Percentiles rank a stretch among this genome's conserved stretches.
Evolutionary conservation across 768 basidiomycete genomes (phyloP).

Genomic region (Cubamyces lactineus): DNA sequence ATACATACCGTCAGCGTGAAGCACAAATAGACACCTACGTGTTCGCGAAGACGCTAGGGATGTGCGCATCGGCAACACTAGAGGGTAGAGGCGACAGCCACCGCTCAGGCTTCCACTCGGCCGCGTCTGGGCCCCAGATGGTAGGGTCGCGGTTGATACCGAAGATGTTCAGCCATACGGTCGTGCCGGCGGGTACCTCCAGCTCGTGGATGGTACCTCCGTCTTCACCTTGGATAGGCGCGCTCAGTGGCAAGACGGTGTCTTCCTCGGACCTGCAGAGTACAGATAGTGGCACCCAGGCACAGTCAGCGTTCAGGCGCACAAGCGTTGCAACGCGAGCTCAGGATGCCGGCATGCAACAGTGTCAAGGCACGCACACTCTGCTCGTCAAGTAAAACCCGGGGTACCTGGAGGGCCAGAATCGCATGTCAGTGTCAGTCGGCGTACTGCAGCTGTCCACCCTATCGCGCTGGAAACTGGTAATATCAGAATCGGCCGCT

Average conservation of each 20-base stretch:
- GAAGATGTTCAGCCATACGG: slow-evolving; percentile 7
- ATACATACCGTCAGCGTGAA: no score
- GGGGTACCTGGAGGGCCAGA: neutral
- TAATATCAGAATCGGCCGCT: neutral
- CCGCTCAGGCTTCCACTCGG: slow-evolving; percentile 20
- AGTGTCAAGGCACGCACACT: neutral
- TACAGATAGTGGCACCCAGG: neutral
- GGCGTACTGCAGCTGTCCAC: no score
- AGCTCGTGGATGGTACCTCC: slow-evolving; percentile 5
- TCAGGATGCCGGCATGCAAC: neutral
- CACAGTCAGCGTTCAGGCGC: neutral
- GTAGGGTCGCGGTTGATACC: slow-evolving; percentile 3
- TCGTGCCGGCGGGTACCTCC: slow-evolving; percentile 3
- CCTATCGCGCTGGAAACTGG: no score
- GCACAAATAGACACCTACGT: neutral
- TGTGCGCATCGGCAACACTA: slow-evolving; percentile 9
- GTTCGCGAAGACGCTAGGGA: slow-evolving; percentile 12
- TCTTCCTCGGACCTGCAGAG: slow-evolving; percentile 3
- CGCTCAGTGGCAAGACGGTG: slow-evolving; percentile 12
- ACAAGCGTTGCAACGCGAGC: neutral
- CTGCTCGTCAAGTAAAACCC: slow-evolving; percentile 8
- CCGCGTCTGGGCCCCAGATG: slow-evolving; percentile 16
- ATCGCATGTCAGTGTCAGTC: neutral
- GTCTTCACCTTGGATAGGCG: slow-evolving; percentile 2
- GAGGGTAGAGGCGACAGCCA: slow-evolving; percentile 14